phyloP scores from a whole-genome alignment of 2,329 filamentous ascomycete species.

The Cercospora janseana region DNA sequence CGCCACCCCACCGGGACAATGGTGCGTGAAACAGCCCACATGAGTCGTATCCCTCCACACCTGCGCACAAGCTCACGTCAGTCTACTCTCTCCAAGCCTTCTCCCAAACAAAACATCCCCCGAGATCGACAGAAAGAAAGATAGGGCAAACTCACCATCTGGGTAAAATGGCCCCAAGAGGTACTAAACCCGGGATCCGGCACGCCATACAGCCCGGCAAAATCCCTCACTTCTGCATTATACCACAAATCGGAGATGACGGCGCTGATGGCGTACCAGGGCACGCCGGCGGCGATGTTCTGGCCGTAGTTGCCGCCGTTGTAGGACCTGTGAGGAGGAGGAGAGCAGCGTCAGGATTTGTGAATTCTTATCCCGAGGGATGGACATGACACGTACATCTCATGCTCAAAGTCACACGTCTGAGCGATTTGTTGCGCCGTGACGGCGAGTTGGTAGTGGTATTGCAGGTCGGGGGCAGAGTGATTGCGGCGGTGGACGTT shows the following conservation, averaged over 20 bases:
- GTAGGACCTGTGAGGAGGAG: conserved; percentile 31
- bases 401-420: conserved; percentile 69
- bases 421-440: conserved; percentile 64
- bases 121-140: neutral
- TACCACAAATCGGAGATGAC: conserved; percentile 78
- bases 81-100: neutral
- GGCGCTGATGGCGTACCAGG: conserved; percentile 55
- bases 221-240: conserved; percentile 57
- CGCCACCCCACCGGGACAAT: conserved; percentile 51
- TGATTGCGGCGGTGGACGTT: conserved; percentile 20
- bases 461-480: conserved; percentile 53
- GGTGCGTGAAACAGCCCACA: conserved; percentile 60
- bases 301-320: conserved; percentile 73
- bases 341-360: neutral
- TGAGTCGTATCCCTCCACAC: conserved; percentile 22
- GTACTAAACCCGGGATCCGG: conserved; percentile 62
- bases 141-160: conserved; percentile 63
- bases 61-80: neutral
- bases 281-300: conserved; percentile 73
- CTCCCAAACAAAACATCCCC: conserved; percentile 39
- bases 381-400: conserved; percentile 56
- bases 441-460: conserved; percentile 61
- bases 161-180: conserved; percentile 69
- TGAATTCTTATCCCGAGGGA: neutral
- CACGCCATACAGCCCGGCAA: conserved; percentile 37